Base-by-base conservation (phyloP, 192 early-diverging fungal species). In the Backusella westeae region DNA sequence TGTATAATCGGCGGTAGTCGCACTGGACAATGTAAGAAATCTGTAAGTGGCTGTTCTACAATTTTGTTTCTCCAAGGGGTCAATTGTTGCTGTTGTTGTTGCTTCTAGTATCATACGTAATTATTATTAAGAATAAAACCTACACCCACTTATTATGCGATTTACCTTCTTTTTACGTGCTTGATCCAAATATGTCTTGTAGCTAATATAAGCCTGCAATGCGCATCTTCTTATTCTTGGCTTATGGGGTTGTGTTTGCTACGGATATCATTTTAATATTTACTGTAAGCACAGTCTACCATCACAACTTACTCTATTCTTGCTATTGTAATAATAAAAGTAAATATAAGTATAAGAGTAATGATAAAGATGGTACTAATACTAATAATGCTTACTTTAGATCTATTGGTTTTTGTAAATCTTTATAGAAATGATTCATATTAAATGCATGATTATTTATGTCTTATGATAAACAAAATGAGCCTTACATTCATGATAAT, bases 191-290 rank as follows among this genome's bases (percentile, higher is more conserved):
- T 79, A 79, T 12, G 77, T 79, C 42, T 71, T 79, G 6, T 79
- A 79, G 21, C 77, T 79, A 67, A 79, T 79, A 73, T 74, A 79
- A 5, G 77, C 77, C 69, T 79, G 77, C 0, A 75, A 39, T 14
- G 73, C 73, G 63, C 74, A 74, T 15, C 77, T 39, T 29, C 73
- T 66, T 9, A 73, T 52, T 74, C 52, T 74, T 17, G 71, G 72
- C 34, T 78, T 78, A 29, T 29, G 10, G 29, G 66, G 34, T 65
- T 79, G 73, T 79, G 44, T 49, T 71, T 67, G 34, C 29, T 32
- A 67, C 7, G 3, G 4, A 35, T 10, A n/a, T 4, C 1, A 3
- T 35, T 67, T 34, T 44, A 12, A 2, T 9, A 59, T 59, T 32
- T 59, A 59, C n/a, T 59, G 23, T 26, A 9, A 59, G 10, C 6